Conservation (phyloP, 306 rosid genomes). For the Castanospermum australe region DNA sequence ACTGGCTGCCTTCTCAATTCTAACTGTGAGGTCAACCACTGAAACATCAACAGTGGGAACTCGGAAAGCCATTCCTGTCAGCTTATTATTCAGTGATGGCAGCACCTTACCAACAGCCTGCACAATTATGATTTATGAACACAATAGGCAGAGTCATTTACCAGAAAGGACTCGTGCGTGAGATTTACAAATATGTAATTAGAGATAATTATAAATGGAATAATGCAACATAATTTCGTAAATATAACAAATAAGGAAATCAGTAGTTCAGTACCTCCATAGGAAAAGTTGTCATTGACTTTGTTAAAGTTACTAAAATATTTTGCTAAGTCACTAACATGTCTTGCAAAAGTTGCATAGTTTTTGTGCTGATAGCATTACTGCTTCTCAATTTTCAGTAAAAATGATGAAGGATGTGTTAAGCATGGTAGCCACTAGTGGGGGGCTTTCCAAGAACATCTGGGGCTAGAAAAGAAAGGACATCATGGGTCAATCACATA, state of each 20-base stretch:
- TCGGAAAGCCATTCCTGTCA: slow-evolving; percentile 93
- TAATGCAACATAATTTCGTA: neutral
- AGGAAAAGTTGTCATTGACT: neutral
- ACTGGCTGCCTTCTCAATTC: slow-evolving; percentile 66
- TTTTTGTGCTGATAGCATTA: neutral
- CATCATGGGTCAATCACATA: neutral
- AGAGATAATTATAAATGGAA: neutral
- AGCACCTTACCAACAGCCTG: slow-evolving; percentile 96
- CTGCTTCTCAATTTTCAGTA: neutral
- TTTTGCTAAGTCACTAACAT: neutral
- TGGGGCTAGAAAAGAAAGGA: neutral
- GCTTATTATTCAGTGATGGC: slow-evolving; percentile 76
- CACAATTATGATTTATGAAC: neutral
- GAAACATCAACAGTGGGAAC: slow-evolving; percentile 94
- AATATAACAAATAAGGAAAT: neutral
- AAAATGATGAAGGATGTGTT: neutral
- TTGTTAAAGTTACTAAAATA: neutral
- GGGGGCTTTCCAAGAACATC: neutral
- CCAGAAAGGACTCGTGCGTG: neutral
- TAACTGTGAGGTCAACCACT: slow-evolving; percentile 92
- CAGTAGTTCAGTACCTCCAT: neutral
- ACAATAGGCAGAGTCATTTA: neutral
- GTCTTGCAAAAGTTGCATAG: neutral
- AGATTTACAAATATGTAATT: neutral
- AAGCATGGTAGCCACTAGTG: neutral